phyloP scores from a whole-genome alignment of 202 grass and related monocot species.

The Panicum hallii region DNA sequence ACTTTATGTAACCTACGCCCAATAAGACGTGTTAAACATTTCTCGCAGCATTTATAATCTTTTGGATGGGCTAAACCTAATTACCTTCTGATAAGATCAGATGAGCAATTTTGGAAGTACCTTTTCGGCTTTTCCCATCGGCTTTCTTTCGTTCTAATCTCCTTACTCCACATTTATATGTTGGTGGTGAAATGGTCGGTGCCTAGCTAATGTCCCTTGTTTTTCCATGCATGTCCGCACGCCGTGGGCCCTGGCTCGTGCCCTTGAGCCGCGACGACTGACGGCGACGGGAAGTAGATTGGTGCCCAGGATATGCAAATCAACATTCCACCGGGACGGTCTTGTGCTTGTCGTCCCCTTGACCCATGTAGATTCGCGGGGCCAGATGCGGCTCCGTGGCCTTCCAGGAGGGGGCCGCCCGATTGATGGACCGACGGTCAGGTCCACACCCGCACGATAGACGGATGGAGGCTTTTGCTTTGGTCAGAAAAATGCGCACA shows the following conservation, averaged over 20 bases:
- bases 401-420: background rate
- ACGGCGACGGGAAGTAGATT: too few relatives aligned
- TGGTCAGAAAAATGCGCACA: background rate
- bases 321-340: constrained; percentile 42
- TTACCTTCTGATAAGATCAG: background rate
- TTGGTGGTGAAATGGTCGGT: background rate
- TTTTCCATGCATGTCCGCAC: too few relatives aligned
- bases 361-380: background rate
- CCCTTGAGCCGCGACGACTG: too few relatives aligned
- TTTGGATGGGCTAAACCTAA: background rate
- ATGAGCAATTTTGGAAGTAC: background rate
- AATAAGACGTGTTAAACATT: background rate
- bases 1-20: background rate
- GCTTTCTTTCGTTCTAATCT: background rate
- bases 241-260: too few relatives aligned
- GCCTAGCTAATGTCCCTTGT: too few relatives aligned
- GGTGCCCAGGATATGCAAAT: constrained; percentile 41
- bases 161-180: background rate
- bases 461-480: too few relatives aligned
- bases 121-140: background rate
- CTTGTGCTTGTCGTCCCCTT: constrained; percentile 25
- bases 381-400: background rate
- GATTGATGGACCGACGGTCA: background rate
- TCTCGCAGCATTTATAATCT: background rate
- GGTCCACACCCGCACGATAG: background rate